These are phyloP conservation scores for Cladophialophora immunda DNA, from an alignment of 2,329 filamentous ascomycete genomes.

Conservation along the genomic window DNA sequence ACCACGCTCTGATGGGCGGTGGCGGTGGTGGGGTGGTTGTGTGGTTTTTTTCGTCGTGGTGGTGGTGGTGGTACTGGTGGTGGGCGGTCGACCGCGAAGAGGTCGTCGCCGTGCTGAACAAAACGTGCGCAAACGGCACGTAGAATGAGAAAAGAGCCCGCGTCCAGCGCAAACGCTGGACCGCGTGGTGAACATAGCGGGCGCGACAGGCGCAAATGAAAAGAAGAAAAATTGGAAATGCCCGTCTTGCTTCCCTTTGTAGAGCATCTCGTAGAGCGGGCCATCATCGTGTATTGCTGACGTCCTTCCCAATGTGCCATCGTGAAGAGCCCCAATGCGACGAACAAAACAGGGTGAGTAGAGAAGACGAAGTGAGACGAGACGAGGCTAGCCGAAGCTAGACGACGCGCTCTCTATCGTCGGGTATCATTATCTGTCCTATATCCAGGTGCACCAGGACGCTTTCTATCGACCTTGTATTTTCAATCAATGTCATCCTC, in stretches of 20 bases:
- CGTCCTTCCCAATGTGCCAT: not conserved
- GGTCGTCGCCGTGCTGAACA: not conserved
- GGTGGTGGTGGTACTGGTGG: not conserved
- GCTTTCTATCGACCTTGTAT: not conserved
- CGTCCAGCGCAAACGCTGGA: not conserved
- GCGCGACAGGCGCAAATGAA: not conserved
- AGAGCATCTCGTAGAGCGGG: not conserved
- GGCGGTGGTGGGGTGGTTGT: not conserved
- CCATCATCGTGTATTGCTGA: not conserved
- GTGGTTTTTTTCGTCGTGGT: not conserved
- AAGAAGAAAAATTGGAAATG: not conserved
- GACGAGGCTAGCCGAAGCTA: not conserved
- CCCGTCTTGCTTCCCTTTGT: not conserved
- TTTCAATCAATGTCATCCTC: conserved; percentile 24
- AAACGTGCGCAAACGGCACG: not conserved
- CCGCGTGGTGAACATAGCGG: not conserved
- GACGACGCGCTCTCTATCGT: not conserved
- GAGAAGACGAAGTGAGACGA: too few relatives aligned
- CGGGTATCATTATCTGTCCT: not conserved
- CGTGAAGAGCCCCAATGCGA: not conserved
- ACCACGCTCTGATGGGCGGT: conserved; percentile 3
- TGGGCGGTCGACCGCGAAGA: conserved; percentile 1
- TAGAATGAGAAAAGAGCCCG: not conserved
- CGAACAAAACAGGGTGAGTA: not conserved
- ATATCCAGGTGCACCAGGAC: not conserved